phyloP scores from a whole-genome alignment of 148 eudicot genomes.

The Vaccinium vitisidaea region DNA sequence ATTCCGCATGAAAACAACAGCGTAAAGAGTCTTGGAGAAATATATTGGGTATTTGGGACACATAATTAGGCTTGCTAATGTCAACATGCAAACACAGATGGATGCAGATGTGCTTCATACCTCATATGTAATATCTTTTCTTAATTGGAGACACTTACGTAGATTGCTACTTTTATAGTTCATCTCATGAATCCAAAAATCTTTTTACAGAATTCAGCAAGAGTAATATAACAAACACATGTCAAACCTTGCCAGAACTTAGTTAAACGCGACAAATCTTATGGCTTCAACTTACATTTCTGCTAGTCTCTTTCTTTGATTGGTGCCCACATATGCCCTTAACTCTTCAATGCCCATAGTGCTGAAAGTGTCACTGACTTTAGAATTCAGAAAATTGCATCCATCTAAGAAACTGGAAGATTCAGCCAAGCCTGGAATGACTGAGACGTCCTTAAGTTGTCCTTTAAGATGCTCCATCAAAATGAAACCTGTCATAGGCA shows the following conservation, averaged over 20 bases:
- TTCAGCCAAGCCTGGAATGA: slow-evolving; percentile 30
- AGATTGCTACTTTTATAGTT: background rate
- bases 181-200: background rate
- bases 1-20: background rate
- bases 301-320: slow-evolving; percentile 17
- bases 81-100: background rate
- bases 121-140: background rate
- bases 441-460: slow-evolving; percentile 30
- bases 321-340: slow-evolving; percentile 7
- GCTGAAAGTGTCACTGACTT: slow-evolving; percentile 19
- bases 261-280: background rate
- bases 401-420: slow-evolving; percentile 30
- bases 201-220: background rate
- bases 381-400: slow-evolving; percentile 36
- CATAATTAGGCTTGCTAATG: background rate
- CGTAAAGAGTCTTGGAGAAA: background rate
- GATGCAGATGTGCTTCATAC: background rate
- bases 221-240: background rate
- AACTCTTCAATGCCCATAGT: slow-evolving; percentile 25
- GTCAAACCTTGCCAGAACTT: background rate
- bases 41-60: background rate
- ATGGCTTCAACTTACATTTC: slow-evolving; percentile 23
- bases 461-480: slow-evolving; percentile 47
- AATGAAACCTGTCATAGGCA: slow-evolving; percentile 34
- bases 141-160: background rate